Conservation (phyloP, 371 early-diverging fungal species). For the Chytridium lagenaria region DNA sequence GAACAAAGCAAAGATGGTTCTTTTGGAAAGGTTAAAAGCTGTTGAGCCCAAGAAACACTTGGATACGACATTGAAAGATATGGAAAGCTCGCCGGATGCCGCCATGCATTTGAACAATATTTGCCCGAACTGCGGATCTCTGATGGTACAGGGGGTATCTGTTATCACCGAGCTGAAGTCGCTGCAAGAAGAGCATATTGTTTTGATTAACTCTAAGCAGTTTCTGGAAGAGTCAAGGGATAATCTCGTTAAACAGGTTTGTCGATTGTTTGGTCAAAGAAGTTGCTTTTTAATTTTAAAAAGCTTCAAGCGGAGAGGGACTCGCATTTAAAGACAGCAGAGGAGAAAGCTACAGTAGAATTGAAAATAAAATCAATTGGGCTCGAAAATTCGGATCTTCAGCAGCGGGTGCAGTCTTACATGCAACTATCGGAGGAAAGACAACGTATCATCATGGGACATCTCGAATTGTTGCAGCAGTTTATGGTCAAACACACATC, state of each 20-base stretch:
- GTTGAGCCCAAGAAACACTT: background rate
- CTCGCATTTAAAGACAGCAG: background rate
- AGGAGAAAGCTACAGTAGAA: background rate
- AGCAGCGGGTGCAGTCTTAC: constrained; percentile 8
- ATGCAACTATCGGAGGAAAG: constrained; percentile 4
- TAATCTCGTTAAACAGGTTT: constrained; percentile 7
- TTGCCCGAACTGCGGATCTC: background rate
- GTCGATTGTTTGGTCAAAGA: background rate
- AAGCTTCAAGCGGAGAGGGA: background rate
- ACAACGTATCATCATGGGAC: background rate
- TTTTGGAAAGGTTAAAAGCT: background rate
- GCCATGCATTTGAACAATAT: background rate
- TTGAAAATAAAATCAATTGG: background rate
- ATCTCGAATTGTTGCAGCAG: constrained; percentile 4
- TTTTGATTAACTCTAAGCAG: background rate
- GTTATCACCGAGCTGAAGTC: background rate
- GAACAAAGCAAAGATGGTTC: background rate
- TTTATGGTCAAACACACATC: background rate
- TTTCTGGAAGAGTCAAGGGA: constrained; percentile 5
- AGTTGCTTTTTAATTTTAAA: background rate
- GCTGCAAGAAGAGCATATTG: background rate
- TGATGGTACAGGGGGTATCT: background rate
- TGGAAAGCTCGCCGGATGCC: background rate
- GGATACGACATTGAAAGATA: background rate
- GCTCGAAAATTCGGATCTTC: background rate